These are phyloP conservation scores for Lipomyces starkeyi DNA, from an alignment of 805 yeast species.

Conservation along the genomic window DNA sequence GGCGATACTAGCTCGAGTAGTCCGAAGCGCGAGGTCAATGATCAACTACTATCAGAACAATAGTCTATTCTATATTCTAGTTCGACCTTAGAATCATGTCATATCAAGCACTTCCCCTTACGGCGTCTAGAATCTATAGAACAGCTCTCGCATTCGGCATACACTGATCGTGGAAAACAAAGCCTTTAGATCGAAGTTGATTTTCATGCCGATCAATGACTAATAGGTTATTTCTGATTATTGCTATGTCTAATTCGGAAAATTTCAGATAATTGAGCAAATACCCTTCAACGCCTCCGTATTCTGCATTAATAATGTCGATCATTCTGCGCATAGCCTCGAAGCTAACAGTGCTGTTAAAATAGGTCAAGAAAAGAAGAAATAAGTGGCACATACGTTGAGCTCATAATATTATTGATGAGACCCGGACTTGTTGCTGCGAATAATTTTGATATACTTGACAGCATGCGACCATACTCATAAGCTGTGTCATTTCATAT, in stretches of 20 bases:
- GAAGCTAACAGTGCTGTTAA: constrained; percentile 7
- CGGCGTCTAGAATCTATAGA: not conserved
- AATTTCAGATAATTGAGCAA: constrained; percentile 11
- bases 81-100: too few species aligned
- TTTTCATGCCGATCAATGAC: not conserved
- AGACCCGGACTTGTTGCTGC: not conserved
- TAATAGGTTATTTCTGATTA: constrained; percentile 15
- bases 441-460: not conserved
- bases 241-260: constrained; percentile 14
- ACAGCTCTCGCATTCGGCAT: not conserved
- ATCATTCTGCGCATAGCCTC: constrained; percentile 23
- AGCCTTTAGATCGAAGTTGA: constrained; percentile 1
- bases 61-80: too few species aligned
- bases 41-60: too few species aligned
- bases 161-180: constrained; percentile 11
- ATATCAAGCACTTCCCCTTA: too few species aligned
- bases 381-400: not conserved
- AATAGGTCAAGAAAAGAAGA: not conserved
- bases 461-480: constrained; percentile 1
- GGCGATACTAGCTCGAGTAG: too few species aligned
- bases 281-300: constrained; percentile 38
- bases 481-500: constrained; percentile 70
- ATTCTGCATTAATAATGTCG: constrained; percentile 33
- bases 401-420: constrained; percentile 13
- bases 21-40: too few species aligned